phyloP scores from a whole-genome alignment of 495 filamentous ascomycete genomes.

The Penicillium riverlandense region DNA sequence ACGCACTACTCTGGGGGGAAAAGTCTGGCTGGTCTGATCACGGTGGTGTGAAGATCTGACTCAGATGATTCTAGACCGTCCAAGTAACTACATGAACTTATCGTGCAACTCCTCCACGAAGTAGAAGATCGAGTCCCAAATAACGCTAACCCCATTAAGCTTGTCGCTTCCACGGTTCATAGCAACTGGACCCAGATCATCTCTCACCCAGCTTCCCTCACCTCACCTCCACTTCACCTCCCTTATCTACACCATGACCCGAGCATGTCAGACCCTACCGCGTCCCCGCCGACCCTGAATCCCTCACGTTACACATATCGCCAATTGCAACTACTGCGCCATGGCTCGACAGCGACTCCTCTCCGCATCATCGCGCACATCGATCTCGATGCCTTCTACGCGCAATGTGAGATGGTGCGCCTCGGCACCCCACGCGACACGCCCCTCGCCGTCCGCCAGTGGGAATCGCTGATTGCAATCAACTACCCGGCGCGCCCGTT shows the following conservation, averaged over 20 bases:
- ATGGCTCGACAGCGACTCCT: conserved; percentile 63
- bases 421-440: conserved; percentile 63
- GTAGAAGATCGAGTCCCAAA: too few species aligned
- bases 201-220: background rate
- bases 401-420: conserved; percentile 90
- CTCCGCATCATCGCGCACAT: conserved; percentile 85
- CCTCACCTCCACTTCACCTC: background rate
- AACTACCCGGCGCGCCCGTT: conserved; percentile 86
- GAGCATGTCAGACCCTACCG: conserved; percentile 20
- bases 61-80: background rate
- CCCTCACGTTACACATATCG: conserved; percentile 77
- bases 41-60: conserved; percentile 5
- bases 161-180: conserved; percentile 2
- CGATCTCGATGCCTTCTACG: conserved; percentile 97
- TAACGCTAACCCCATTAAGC: conserved; percentile 11
- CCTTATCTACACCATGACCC: conserved; percentile 10
- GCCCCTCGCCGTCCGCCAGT: conserved; percentile 81
- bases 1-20: conserved; percentile 10
- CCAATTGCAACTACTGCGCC: conserved; percentile 67
- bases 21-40: background rate
- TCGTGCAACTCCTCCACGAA: too few species aligned
- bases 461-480: conserved; percentile 83
- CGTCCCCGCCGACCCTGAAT: conserved; percentile 32
- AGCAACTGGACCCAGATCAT: background rate
- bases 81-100: too few species aligned